Evolutionary conservation across 1,139 yeast genomes (phyloP), one percentile per base, ranked within the genome.

Genomic region (Nadsonia commutata): DNA sequence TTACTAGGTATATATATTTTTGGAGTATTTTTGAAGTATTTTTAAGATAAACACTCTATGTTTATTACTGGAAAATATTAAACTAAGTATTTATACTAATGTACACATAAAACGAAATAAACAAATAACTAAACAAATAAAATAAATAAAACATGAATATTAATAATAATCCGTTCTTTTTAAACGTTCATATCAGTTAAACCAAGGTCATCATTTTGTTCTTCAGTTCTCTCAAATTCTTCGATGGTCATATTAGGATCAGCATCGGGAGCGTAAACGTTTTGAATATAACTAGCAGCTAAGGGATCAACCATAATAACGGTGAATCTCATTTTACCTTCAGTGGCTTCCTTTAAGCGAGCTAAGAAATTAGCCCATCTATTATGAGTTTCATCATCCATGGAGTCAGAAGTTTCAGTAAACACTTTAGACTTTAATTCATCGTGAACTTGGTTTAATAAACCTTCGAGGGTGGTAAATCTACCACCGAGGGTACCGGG

Each of bases 401-500:
- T 86, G 6, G 95, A 82, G 58, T 90, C 98, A 1, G 94, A 81
- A 2, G 93, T 79, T 58, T 82, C 81, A 6, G 85, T 73, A 60
- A 83, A 84, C 9, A 90, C 94, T 62, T 94, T 76, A 17, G 80
- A 67, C 55, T 86, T 82, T 51, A 93, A 74, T 63, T 90, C 98
- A 48, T 85, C 95, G 52, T 76, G 70, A 18, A 90, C 97, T 64
- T 93, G 97, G 41, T 76, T 71, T 51, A 93, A 67, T 48, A 93
- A 71, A 48, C 99, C 99, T 66, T 90, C 98, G 52, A 90, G 68
- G 18, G 99, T 93, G 40, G 98, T 93, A 68, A 93, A 93, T 58
- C 98, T 75, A 44, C 99, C 98, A 48, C 99, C 99, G 45, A 93
- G 71, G 13, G 99, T 93, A 48, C 99, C 98, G 36, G 95, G 93